Percentiles rank a stretch among this genome's conserved stretches.
phyloP scores from a whole-genome alignment of 2,329 filamentous ascomycete species.

The Dactylellina drechsleri region DNA sequence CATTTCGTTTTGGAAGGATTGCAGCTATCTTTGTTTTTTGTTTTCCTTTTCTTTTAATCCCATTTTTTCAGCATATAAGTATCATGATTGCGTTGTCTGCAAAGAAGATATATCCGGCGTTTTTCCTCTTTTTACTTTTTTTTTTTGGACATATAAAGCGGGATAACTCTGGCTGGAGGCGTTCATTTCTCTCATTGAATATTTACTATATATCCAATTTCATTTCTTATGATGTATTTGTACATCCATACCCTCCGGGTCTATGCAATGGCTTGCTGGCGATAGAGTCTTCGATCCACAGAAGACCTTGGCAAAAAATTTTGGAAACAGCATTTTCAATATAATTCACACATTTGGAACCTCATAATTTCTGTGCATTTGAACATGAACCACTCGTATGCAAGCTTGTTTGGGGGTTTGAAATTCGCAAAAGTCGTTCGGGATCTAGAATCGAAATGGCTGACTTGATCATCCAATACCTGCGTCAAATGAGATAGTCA shows the following conservation, averaged over 20 bases:
- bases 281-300: not conserved
- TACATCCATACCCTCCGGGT: slow-evolving; percentile 23
- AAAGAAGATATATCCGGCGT: slow-evolving; percentile 53
- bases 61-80: slow-evolving; percentile 48
- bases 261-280: slow-evolving; percentile 2
- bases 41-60: slow-evolving; percentile 12
- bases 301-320: not conserved
- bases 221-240: slow-evolving; percentile 48
- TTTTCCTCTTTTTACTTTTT: slow-evolving; percentile 25
- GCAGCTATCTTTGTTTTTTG: slow-evolving; percentile 3
- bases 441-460: slow-evolving; percentile 35
- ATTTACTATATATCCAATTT: slow-evolving; percentile 1
- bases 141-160: slow-evolving; percentile 29
- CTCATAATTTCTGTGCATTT: no score
- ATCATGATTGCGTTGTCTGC: slow-evolving; percentile 52
- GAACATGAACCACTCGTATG: no score
- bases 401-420: no score
- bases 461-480: slow-evolving; percentile 16
- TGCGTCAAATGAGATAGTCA: not conserved
- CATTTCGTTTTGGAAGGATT: not conserved
- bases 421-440: not conserved
- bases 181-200: slow-evolving; percentile 15
- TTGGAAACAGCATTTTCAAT: slow-evolving; percentile 2
- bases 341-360: not conserved
- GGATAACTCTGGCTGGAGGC: slow-evolving; percentile 24